Conservation (phyloP, 2,329 filamentous ascomycete genomes). For the Diplodia sapinea region DNA sequence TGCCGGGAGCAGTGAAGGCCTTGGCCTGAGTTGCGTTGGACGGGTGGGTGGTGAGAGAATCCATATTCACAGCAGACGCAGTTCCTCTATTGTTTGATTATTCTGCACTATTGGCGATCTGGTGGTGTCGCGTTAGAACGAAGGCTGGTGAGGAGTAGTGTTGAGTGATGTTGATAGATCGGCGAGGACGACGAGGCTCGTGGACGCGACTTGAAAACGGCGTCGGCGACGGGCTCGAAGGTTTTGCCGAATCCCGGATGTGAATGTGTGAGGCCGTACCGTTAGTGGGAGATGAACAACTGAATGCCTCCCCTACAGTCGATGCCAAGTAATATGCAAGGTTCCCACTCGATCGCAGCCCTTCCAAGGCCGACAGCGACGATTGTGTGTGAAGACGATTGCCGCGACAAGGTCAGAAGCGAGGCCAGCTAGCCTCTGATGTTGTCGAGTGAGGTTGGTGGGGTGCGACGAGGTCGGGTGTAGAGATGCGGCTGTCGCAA, state of each 20-base stretch:
- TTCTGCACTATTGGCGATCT: conserved; percentile 18
- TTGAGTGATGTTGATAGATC: conserved; percentile 9
- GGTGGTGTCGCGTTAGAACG: conserved; percentile 24
- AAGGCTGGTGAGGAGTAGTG: neutral
- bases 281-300: conserved; percentile 91
- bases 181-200: conserved; percentile 13
- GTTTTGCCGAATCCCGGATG: conserved; percentile 31
- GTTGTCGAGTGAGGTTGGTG: neutral
- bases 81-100: conserved; percentile 8
- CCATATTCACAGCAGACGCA: conserved; percentile 65
- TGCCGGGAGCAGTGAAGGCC: conserved; percentile 87
- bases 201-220: conserved; percentile 12
- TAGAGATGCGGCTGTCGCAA: conserved; percentile 9
- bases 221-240: conserved; percentile 24
- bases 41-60: conserved; percentile 89
- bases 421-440: conserved; percentile 52
- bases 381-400: conserved; percentile 33
- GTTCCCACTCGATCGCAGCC: conserved; percentile 34
- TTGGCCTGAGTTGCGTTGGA: conserved; percentile 91
- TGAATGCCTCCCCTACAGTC: conserved; percentile 89
- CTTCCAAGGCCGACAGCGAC: conserved; percentile 36
- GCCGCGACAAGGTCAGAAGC: conserved; percentile 43
- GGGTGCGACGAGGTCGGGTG: conserved; percentile 1
- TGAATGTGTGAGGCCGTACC: conserved; percentile 51
- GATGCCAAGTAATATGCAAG: conserved; percentile 47